phyloP scores from a whole-genome alignment of 2,329 filamentous ascomycete genomes.

The Drechslera avenae region DNA sequence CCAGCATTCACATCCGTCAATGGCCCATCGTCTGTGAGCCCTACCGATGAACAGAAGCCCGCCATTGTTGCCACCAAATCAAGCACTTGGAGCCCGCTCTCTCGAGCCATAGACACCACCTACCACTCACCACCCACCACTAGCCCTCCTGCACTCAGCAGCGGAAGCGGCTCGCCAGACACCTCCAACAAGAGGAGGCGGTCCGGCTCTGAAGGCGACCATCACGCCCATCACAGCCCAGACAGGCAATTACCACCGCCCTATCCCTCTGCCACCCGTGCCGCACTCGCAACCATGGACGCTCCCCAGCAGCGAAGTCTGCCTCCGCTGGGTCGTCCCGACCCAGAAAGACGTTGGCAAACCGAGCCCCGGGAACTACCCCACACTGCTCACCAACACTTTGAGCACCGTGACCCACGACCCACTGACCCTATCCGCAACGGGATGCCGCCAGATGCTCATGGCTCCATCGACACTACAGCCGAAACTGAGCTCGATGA shows the following conservation, averaged over 20 bases:
- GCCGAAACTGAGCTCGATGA: constrained; percentile 19
- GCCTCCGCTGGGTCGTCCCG: constrained; percentile 36
- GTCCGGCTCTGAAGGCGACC: constrained; percentile 61
- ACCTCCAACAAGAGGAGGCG: constrained; percentile 66
- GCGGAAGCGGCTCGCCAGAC: constrained; percentile 28
- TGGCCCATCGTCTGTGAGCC: constrained; percentile 36
- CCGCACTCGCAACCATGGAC: constrained; percentile 32
- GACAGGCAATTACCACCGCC: constrained; percentile 37
- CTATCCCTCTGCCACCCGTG: constrained; percentile 48
- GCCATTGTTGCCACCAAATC: constrained; percentile 22
- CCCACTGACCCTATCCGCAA: constrained; percentile 23
- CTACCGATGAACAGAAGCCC: constrained; percentile 29
- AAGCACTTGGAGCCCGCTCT: constrained; percentile 23
- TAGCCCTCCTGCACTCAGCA: constrained; percentile 28
- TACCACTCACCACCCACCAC: constrained; percentile 27
- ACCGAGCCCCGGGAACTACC: constrained; percentile 33
- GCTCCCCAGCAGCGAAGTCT: constrained; percentile 29
- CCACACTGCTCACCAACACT: constrained; percentile 31
- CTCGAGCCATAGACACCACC: constrained; percentile 23
- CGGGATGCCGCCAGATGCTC: constrained; percentile 18
- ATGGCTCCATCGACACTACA: constrained; percentile 17
- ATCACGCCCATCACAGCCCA: constrained; percentile 47
- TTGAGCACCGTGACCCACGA: constrained; percentile 34
- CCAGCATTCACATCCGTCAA: constrained; percentile 48
- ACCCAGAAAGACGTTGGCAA: constrained; percentile 37